Percentiles rank a stretch among this genome's conserved stretches.
Evolutionary conservation across 1,139 yeast genomes (phyloP).

Genomic region (Blastobotrys serpentis): DNA sequence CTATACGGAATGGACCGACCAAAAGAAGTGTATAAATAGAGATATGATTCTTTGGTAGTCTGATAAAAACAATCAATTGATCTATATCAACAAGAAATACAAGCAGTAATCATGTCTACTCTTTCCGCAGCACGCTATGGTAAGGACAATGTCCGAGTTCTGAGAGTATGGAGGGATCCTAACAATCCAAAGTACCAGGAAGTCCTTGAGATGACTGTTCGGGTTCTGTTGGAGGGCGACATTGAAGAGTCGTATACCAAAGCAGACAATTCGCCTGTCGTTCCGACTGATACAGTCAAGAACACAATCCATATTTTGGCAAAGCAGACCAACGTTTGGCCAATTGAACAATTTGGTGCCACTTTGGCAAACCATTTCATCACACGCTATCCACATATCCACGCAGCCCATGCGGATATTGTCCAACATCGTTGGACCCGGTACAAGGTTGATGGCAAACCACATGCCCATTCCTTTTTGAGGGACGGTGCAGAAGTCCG

Average conservation of each 20-base stretch:
- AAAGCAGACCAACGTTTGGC: constrained; percentile 74
- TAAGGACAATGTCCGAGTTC: constrained; percentile 85
- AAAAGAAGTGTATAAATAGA: background rate
- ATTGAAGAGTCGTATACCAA: constrained; percentile 78
- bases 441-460: constrained; percentile 66
- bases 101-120: constrained; percentile 23
- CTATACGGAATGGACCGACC: background rate
- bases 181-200: constrained; percentile 69
- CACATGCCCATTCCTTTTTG: constrained; percentile 78
- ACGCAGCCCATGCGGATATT: constrained; percentile 65
- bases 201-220: constrained; percentile 79
- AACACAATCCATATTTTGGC: constrained; percentile 83
- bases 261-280: constrained; percentile 85
- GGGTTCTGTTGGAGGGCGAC: constrained; percentile 69
- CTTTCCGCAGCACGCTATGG: constrained; percentile 65
- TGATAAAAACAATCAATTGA: too few species aligned
- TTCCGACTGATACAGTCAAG: constrained; percentile 92
- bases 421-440: constrained; percentile 78
- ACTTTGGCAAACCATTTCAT: constrained; percentile 80
- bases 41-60: background rate
- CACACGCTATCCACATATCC: constrained; percentile 69
- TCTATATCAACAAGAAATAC: background rate
- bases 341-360: constrained; percentile 86
- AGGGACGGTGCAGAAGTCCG: constrained; percentile 84
- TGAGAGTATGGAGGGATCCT: constrained; percentile 79